phyloP scores from a whole-genome alignment of 2,329 filamentous ascomycete species.

The Fusarium duplospermum region DNA sequence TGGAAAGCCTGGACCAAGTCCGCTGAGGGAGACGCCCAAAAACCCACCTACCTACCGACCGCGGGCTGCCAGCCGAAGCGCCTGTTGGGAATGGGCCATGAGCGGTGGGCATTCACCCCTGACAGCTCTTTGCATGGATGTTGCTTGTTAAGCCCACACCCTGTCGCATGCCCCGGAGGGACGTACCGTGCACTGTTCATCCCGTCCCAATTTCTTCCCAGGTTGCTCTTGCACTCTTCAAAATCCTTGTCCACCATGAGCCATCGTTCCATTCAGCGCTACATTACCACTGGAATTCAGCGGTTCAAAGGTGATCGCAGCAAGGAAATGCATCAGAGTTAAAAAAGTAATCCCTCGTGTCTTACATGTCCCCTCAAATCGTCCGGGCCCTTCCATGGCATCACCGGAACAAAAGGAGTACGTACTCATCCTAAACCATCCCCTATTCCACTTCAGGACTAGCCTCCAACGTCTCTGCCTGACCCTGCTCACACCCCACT shows the following conservation, averaged over 20 bases:
- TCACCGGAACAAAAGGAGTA: constrained; percentile 9
- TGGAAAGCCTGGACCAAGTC: background rate
- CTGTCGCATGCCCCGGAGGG: constrained; percentile 29
- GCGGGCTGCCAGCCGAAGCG: constrained; percentile 5
- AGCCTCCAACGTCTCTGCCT: constrained; percentile 22
- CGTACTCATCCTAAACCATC: constrained; percentile 15
- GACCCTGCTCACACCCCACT: constrained; percentile 30
- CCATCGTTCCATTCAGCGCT: constrained; percentile 36
- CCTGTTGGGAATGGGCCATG: constrained; percentile 8
- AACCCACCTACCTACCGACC: background rate
- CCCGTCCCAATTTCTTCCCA: constrained; percentile 27
- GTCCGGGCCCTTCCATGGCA: background rate
- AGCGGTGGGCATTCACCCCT: constrained; percentile 24
- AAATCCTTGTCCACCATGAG: constrained; percentile 37
- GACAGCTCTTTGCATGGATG: background rate
- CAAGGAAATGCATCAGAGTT: background rate
- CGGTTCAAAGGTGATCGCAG: background rate
- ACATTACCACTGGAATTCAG: constrained; percentile 6
- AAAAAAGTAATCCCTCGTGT: background rate
- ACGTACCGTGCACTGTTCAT: constrained; percentile 38
- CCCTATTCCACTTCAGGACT: constrained; percentile 27
- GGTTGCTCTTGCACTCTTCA: constrained; percentile 13
- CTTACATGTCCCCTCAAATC: background rate
- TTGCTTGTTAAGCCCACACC: constrained; percentile 29
- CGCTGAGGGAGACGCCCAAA: background rate